Percentiles rank a stretch among this genome's conserved stretches.
These are phyloP conservation scores for Triticum timopheevii DNA, from an alignment of 176 grass and related monocot genomes.

Conservation along the genomic window DNA sequence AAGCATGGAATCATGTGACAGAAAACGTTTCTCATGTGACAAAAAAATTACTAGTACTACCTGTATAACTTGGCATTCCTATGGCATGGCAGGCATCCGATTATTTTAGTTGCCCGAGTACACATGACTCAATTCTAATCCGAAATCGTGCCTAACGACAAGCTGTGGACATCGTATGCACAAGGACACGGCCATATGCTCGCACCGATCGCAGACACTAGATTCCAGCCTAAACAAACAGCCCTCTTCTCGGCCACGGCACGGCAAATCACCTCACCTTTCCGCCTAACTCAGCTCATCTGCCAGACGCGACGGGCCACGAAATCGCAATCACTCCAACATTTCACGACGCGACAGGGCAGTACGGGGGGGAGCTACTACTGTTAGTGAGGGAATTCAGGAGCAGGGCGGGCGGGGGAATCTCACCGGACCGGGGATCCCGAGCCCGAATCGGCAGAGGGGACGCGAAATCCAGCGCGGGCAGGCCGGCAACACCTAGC, in stretches of 20 bases:
- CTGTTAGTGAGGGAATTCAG: not conserved
- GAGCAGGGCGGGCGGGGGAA: not conserved
- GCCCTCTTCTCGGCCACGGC: not conserved
- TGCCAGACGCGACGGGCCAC: not conserved
- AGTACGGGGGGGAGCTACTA: not conserved
- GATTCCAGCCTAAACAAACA: conserved; percentile 9
- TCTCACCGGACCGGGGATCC: conserved; percentile 29
- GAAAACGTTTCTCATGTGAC: not conserved
- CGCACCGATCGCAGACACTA: not conserved
- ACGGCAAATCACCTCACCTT: not conserved
- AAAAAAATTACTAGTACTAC: not conserved
- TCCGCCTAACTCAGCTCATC: not conserved
- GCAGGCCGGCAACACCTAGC: not conserved
- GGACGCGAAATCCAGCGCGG: conserved; percentile 45
- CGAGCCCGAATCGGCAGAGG: conserved; percentile 36
- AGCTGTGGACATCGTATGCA: not conserved
- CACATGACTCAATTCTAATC: not conserved
- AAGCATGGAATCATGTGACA: conserved; percentile 4
- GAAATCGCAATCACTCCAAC: not conserved
- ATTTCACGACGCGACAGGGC: not conserved
- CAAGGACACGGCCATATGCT: not conserved
- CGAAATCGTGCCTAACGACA: not conserved
- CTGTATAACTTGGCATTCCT: not conserved
- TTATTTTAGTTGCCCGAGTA: not conserved
- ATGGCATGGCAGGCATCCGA: not conserved